phyloP scores from a whole-genome alignment of 2,329 filamentous ascomycete genomes.

The Aspergillus texensis region DNA sequence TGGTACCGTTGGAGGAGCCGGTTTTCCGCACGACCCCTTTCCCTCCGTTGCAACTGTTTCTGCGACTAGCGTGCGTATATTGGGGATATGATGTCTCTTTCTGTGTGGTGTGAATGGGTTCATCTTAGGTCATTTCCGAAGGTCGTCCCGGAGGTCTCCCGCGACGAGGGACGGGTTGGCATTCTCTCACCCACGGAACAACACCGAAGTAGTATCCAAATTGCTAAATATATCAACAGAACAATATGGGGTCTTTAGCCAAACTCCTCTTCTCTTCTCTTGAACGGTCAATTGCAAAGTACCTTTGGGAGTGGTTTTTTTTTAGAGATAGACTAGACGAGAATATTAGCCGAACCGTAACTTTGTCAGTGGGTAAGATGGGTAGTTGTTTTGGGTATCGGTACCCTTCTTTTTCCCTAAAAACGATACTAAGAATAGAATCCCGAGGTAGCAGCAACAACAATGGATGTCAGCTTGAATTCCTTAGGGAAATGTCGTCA shows the following conservation, averaged over 20 bases:
- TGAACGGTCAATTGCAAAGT: not conserved
- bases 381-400: not conserved
- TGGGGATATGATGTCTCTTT: not conserved
- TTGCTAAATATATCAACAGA: constrained; percentile 6
- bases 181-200: not conserved
- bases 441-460: not conserved
- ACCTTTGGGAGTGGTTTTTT: not conserved
- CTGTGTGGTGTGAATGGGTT: not conserved
- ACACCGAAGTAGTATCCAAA: not conserved
- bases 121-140: not conserved
- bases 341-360: not conserved
- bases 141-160: not conserved
- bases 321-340: not conserved
- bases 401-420: not conserved
- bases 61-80: not conserved
- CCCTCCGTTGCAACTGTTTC: not conserved
- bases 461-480: not conserved
- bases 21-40: not conserved
- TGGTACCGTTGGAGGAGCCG: not conserved
- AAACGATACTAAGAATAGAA: constrained; percentile 1
- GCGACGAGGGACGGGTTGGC: not conserved
- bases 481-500: not conserved
- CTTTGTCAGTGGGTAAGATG: not conserved
- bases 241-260: not conserved
- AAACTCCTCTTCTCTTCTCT: not conserved